These are phyloP conservation scores for Emericellopsis cladophorae DNA, from an alignment of 2,329 filamentous ascomycete genomes.

Conservation along the genomic window DNA sequence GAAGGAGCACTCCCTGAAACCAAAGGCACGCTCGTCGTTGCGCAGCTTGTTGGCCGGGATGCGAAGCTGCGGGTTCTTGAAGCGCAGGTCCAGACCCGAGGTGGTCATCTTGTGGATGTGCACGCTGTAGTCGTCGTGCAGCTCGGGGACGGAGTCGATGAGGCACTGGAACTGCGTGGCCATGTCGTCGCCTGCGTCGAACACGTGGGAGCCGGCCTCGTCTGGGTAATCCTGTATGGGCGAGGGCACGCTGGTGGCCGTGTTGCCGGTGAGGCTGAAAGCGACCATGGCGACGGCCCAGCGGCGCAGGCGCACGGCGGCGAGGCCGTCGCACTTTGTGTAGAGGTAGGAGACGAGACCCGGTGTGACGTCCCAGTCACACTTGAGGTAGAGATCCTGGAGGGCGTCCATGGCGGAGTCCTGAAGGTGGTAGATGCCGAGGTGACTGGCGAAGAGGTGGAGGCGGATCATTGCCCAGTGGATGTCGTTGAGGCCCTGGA, in stretches of 20 bases:
- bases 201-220: neutral
- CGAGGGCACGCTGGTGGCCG: slow-evolving; percentile 2
- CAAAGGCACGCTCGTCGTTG: slow-evolving; percentile 44
- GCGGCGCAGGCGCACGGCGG: slow-evolving; percentile 38
- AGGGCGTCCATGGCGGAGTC: slow-evolving; percentile 45
- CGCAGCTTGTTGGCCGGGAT: slow-evolving; percentile 41
- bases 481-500: slow-evolving; percentile 22
- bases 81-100: slow-evolving; percentile 35
- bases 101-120: slow-evolving; percentile 39
- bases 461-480: slow-evolving; percentile 45
- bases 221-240: slow-evolving; percentile 13
- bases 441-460: slow-evolving; percentile 42
- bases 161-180: slow-evolving; percentile 26
- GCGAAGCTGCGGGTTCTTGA: slow-evolving; percentile 49
- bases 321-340: slow-evolving; percentile 33
- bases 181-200: slow-evolving; percentile 2
- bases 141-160: slow-evolving; percentile 29
- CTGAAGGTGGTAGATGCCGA: slow-evolving; percentile 36
- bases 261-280: slow-evolving; percentile 33
- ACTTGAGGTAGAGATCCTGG: slow-evolving; percentile 44
- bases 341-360: slow-evolving; percentile 39
- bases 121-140: slow-evolving; percentile 34
- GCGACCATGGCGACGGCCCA: slow-evolving; percentile 50
- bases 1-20: slow-evolving; percentile 49
- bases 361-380: slow-evolving; percentile 44